Evolutionary conservation across 2,329 filamentous ascomycete genomes (phyloP), one percentile per base, ranked within the genome.

Genomic region (Pseudonectria buxi): DNA sequence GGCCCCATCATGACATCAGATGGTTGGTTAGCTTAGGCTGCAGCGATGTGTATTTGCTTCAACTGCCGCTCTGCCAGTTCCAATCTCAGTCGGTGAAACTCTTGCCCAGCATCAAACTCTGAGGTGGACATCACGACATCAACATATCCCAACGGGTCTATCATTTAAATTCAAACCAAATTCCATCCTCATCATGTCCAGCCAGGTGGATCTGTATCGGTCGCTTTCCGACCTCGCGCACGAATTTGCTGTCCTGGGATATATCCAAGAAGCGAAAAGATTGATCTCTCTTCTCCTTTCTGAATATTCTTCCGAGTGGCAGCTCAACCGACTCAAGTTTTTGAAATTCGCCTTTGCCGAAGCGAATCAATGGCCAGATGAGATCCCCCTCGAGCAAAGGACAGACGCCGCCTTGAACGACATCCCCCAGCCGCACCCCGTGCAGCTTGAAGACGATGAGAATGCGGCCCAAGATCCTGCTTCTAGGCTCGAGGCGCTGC

Each of bases 161-260:
- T n/a, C n/a, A n/a, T n/a, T n/a, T n/a, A 46, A 35, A 7, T 50
- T 43, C 11, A 38, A 48, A 10, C 30, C 27, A 4, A 18, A 46
- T 1, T 26, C n/a, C 6, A 15, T 43, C 14, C 12, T 45, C 3
- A 41, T 38, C 4, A 34, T 39, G 15, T 33, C 28, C 2, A 33
- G 28, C 4, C 43, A 50, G 3, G 22, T 27, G 7, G 15, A 24
- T 4, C 26, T 48, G 4, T 50, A 48, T 10, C 10, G 3, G 3
- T 37, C 38, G n/a, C 18, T 50, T 1, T 16, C 26, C 1, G 22
- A 31, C 11, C 25, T 50, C 13, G 47, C 47, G 1, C 25, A 39
- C 12, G 45, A 50, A 12, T 50, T 50, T 16, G 45, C 43, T 14
- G 35, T 47, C 4, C 26, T 50, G 3, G 47, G 47, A 6, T 34